Evolutionary conservation across 2,329 filamentous ascomycete genomes (phyloP), one percentile per base, ranked within the genome.

Genomic region (Fusarium chaquense): DNA sequence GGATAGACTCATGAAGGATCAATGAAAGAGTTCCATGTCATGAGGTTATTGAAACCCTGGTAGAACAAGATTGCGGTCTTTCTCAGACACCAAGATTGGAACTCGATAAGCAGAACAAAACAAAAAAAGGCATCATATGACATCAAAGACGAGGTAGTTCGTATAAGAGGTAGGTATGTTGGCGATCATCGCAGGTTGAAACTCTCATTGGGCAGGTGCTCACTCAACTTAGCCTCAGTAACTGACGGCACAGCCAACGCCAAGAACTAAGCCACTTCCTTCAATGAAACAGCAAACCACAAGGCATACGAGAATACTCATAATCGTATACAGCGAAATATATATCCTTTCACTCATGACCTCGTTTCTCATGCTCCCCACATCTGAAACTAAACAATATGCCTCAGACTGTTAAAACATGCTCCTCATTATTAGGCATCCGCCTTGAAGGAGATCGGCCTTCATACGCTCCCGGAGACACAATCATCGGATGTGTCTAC

Each of bases 401-500:
- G 59, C 64, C 64, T 20, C 59, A 36, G 16, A 57, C 65, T 13
- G 11, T 9, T 20, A 12, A 12, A 6, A 18, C 15, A 13, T 59
- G 35, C 20, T 52, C 20, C 6, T 8, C 49, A 26, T 30, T 13
- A 3, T 36, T 74, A 3, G 65, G 67, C 6, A 71, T 74, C 26
- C 62, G 56, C 4, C 67, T 74, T 22, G 38, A 65, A 20, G 26
- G 54, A 15, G 20, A 35, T 1, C 35, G 43, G 5, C 1, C 4
- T 11, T 26, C 30, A 1, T 74, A 65, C 26, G 49, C 60, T 3
- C 72, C 73, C 16, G 78, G 78, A 9, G 76, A 77, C 45, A 70
- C 70, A 59, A 65, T 80, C 35, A 58, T 63, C 15, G 78, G 78
- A 11, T 70, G 35, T 6, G 65, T 79, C 18, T 51, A 54, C 1